phyloP scores from a whole-genome alignment of 768 basidiomycete species.

The Cantharellus anzutake region DNA sequence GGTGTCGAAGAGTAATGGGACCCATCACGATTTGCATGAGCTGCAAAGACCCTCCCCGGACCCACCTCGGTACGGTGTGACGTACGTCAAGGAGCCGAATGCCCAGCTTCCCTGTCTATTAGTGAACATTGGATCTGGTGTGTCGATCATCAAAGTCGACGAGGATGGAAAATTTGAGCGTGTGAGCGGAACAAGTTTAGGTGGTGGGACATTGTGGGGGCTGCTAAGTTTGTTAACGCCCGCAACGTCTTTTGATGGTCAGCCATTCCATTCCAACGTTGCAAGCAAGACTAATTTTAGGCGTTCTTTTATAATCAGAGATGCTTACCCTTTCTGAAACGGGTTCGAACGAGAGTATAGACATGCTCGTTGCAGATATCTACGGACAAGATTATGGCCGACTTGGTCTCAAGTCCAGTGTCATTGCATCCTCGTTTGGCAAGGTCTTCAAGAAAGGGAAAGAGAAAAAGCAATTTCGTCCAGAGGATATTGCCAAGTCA shows the following conservation, averaged over 20 bases:
- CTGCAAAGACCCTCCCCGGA: conserved; percentile 70
- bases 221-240: conserved; percentile 86
- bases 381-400: conserved; percentile 95
- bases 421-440: conserved; percentile 95
- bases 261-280: conserved; percentile 17
- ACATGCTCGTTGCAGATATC: conserved; percentile 99
- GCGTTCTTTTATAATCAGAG: conserved; percentile 31
- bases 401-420: conserved; percentile 90
- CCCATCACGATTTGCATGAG: background rate
- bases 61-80: conserved; percentile 75
- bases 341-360: conserved; percentile 85
- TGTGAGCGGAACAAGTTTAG: conserved; percentile 90
- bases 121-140: conserved; percentile 96
- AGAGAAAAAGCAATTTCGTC: conserved; percentile 61
- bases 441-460: conserved; percentile 82
- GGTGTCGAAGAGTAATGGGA: conserved; percentile 16
- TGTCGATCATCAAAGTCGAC: conserved; percentile 93
- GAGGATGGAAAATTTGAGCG: conserved; percentile 91
- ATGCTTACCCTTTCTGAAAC: conserved; percentile 88
- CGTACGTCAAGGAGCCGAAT: conserved; percentile 65
- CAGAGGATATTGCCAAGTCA: conserved; percentile 89
- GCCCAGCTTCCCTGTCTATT: conserved; percentile 89
- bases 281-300: no score
- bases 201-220: conserved; percentile 96
- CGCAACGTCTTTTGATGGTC: conserved; percentile 89